phyloP scores from a whole-genome alignment of 768 basidiomycete species.

The Cystobasidium ongulense region DNA sequence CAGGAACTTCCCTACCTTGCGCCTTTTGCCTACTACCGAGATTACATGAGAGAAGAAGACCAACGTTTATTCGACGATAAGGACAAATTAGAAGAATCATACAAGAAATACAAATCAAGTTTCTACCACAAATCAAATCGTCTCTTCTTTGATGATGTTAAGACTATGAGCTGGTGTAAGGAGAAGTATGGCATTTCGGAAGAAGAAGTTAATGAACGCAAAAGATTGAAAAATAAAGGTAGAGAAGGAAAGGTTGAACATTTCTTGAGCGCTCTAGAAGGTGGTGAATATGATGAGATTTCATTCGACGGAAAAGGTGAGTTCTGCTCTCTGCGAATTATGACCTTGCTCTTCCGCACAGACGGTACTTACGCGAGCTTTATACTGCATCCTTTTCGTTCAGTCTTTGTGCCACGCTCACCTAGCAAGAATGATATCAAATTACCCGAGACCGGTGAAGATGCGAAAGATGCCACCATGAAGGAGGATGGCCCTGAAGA shows the following conservation, averaged over 20 bases:
- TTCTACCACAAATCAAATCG: neutral
- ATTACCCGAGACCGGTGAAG: neutral
- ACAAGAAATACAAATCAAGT: constrained; percentile 35
- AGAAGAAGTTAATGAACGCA: constrained; percentile 14
- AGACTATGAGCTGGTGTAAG: constrained; percentile 34
- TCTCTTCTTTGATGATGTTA: constrained; percentile 28
- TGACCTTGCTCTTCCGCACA: neutral
- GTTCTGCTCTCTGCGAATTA: too few relatives aligned
- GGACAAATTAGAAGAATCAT: constrained; percentile 34
- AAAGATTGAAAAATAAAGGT: constrained; percentile 11
- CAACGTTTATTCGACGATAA: constrained; percentile 7
- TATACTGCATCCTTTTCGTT: neutral
- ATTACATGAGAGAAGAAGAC: constrained; percentile 32
- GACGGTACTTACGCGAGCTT: neutral
- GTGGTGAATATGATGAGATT: constrained; percentile 35
- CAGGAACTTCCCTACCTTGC: constrained; percentile 34
- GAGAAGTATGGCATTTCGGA: constrained; percentile 36
- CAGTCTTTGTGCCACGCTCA: neutral
- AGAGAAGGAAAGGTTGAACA: constrained; percentile 25
- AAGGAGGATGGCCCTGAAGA: constrained; percentile 23
- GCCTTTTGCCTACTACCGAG: constrained; percentile 35
- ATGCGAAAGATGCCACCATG: constrained; percentile 17
- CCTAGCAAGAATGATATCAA: constrained; percentile 8
- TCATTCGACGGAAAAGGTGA: constrained; percentile 28
- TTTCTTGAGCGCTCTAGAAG: constrained; percentile 30